A percentile compares a stretch with the other conserved stretches of the same genome.
Conservation (phyloP, 257 asterid genomes). For the Rehmannia glutinosa region DNA sequence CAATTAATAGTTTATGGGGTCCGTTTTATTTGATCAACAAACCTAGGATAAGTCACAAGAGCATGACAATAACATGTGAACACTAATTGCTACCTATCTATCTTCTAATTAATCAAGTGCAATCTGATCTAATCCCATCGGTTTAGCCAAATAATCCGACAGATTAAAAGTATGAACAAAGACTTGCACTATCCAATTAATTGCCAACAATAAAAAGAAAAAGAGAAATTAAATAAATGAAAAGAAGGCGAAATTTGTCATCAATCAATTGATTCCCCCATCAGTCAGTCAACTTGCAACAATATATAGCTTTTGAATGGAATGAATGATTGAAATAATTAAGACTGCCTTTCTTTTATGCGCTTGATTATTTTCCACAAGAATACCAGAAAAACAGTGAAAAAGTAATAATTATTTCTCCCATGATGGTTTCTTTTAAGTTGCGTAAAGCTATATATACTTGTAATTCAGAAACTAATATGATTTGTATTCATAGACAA, state of each 20-base stretch:
- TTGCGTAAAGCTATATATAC: constrained; percentile 23
- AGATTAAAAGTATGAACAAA: background rate
- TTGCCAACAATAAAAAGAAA: background rate
- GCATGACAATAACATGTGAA: constrained; percentile 11
- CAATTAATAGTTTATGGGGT: constrained; percentile 12
- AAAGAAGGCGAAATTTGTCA: background rate
- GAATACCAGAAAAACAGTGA: constrained; percentile 9
- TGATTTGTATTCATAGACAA: constrained; percentile 17
- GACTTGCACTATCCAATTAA: background rate
- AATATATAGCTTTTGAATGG: constrained; percentile 25
- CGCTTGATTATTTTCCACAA: constrained; percentile 22
- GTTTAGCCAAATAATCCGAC: background rate
- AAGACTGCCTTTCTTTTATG: constrained; percentile 19
- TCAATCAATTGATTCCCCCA: constrained; percentile 23
- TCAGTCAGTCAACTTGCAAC: constrained; percentile 28
- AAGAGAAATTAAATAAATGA: background rate
- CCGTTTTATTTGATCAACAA: constrained; percentile 4
- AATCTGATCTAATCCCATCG: background rate
- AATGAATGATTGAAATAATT: constrained; percentile 29
- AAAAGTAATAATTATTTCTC: constrained; percentile 1
- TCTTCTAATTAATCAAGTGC: constrained; percentile 6
- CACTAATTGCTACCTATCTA: background rate
- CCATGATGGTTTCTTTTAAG: constrained; percentile 15
- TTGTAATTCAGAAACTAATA: background rate
- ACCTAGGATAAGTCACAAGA: constrained; percentile 2